A percentile compares a stretch with the other conserved stretches of the same genome.
These are phyloP conservation scores for Fragilaria crotonensis DNA, from an alignment of 108 stramenopile species.

Conservation along the genomic window DNA sequence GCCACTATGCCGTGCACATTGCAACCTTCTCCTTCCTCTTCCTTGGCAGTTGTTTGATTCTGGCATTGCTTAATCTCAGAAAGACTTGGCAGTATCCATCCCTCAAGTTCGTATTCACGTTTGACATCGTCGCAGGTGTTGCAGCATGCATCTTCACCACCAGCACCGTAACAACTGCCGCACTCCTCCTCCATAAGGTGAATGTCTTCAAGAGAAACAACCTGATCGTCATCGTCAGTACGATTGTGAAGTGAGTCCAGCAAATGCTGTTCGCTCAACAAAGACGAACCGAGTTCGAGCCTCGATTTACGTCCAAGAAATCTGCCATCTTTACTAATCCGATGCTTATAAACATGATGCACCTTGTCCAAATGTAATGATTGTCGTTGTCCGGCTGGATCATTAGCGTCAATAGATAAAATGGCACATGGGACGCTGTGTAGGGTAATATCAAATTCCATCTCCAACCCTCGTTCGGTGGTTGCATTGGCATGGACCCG, in stretches of 20 bases:
- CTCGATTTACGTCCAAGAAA: conserved; percentile 13
- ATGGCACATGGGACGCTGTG: conserved; percentile 73
- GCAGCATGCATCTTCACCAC: conserved; percentile 89
- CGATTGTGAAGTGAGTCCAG: not conserved
- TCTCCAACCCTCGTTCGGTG: conserved; percentile 54
- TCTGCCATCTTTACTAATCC: conserved; percentile 35
- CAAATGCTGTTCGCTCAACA: conserved; percentile 51
- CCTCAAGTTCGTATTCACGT: conserved; percentile 77
- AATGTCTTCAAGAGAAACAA: conserved; percentile 12
- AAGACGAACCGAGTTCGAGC: conserved; percentile 73
- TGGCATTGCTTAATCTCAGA: conserved; percentile 55
- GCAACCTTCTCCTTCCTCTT: conserved; percentile 84
- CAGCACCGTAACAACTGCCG: conserved; percentile 97
- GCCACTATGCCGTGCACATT: conserved; percentile 84
- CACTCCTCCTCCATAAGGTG: conserved; percentile 44
- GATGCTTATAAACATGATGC: conserved; percentile 86
- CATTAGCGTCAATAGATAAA: conserved; percentile 84
- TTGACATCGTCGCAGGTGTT: conserved; percentile 94
- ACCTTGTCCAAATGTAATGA: conserved; percentile 67
- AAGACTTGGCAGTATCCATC: conserved; percentile 74
- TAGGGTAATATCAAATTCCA: conserved; percentile 90
- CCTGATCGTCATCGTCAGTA: conserved; percentile 6
- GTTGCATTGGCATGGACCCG: conserved; percentile 85
- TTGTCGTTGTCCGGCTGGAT: conserved; percentile 81
- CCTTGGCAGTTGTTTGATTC: conserved; percentile 14